Evolutionary conservation across 208 protist genomes (phyloP), one percentile per base, ranked within the genome.

Genomic region (Trypanosomatidae sp.): DNA sequence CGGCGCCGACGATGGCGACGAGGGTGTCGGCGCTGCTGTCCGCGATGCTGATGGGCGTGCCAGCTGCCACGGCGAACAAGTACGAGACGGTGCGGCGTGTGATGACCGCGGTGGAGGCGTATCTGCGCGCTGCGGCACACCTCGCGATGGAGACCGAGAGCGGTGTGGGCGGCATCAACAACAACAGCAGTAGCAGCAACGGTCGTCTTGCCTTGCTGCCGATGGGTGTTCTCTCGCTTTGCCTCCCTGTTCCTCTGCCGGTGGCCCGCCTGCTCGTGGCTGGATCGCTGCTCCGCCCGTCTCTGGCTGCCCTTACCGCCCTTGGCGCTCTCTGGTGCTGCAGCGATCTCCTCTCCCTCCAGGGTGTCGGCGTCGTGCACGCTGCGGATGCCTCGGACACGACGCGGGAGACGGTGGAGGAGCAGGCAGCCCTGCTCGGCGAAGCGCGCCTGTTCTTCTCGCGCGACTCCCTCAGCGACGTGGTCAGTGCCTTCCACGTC

Each of bases 391-490:
- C 33, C 4, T 53, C 68, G 15, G 77, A 73, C 41, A 55, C 73
- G 19, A 12, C 68, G 15, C 60, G 66, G 6, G 76, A 66, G n/a
- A 56, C 36, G 0, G 62, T 69, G 46, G 70, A 81, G 33, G 77
- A 80, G 49, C 77, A 81, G 76, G 55, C 19, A 6, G 82, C 81
- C 19, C 79, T 95, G n/a, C 71, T 89, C 25, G 65, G 64, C 4
- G 89, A 96, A 69, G 89, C 88, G 7, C 84, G 85, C 0, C 76
- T 83, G n/a, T 97, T 91, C 74, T 97, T 95, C 73, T 88, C 92
- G 15, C 77, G 74, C 41, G 81, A 91, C 59, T 85, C 86, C 28
- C 64, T 78, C 22, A 95, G 88, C 68, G 92, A 97, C 72, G 69
- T 90, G 9, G 82, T 88, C 22, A 83, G 78, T 65, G 76, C 73